Percentiles rank a stretch among this genome's conserved stretches.
phyloP scores from a whole-genome alignment of 345 rosid species.

The Hevea brasiliensis region DNA sequence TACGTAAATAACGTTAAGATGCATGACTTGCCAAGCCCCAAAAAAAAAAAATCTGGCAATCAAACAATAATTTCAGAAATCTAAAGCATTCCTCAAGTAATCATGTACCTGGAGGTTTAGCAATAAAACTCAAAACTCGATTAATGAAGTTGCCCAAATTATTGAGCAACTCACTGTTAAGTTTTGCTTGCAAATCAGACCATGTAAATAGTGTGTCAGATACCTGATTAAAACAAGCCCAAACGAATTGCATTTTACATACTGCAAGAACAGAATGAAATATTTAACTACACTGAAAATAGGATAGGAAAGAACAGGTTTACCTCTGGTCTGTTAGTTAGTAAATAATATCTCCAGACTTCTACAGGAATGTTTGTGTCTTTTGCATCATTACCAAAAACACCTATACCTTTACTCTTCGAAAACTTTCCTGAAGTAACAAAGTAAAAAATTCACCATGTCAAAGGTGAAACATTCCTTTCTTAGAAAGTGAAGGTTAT shows the following conservation, averaged over 20 bases:
- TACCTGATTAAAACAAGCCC: slow-evolving; percentile 33
- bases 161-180: slow-evolving; percentile 54
- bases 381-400: slow-evolving; percentile 93
- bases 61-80: background rate
- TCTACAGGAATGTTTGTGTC: slow-evolving; percentile 91
- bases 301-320: slow-evolving; percentile 14
- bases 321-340: slow-evolving; percentile 97
- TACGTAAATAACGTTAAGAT: background rate
- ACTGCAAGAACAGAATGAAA: background rate
- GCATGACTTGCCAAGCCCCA: too few relatives aligned
- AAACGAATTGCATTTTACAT: slow-evolving; percentile 7
- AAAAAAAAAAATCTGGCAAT: background rate
- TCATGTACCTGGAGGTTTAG: slow-evolving; percentile 63
- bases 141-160: slow-evolving; percentile 68
- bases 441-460: slow-evolving; percentile 16
- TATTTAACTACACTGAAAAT: slow-evolving; percentile 5
- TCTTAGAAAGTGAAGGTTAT: background rate
- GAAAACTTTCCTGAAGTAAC: slow-evolving; percentile 81
- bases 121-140: slow-evolving; percentile 60
- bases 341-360: slow-evolving; percentile 97
- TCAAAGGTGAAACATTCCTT: background rate
- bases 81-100: slow-evolving; percentile 3
- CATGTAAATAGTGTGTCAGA: slow-evolving; percentile 63
- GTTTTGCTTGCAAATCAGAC: slow-evolving; percentile 66
- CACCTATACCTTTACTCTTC: slow-evolving; percentile 95